phyloP scores from a whole-genome alignment of 2,329 filamentous ascomycete species.

The Colletotrichum incanum region DNA sequence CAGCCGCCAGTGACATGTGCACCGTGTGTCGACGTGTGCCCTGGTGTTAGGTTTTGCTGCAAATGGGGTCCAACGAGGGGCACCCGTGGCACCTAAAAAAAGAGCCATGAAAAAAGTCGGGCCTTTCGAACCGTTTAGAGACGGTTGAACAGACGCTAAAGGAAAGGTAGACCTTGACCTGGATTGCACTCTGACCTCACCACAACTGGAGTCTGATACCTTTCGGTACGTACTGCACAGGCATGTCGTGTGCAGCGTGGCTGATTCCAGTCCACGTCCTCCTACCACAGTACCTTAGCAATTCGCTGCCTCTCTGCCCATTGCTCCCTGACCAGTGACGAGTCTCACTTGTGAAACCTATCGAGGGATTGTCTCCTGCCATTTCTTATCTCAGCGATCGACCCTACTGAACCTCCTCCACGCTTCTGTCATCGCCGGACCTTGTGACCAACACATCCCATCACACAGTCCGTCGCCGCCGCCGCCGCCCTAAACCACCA shows the following conservation, averaged over 20 bases:
- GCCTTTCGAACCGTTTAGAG: neutral
- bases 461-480: conserved; percentile 39
- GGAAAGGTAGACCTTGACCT: conserved; percentile 5
- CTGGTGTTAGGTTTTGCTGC: conserved; percentile 18
- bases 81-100: conserved; percentile 41
- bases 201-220: neutral
- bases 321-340: conserved; percentile 27
- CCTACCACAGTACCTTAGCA: neutral
- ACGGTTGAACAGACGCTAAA: conserved; percentile 18
- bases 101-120: conserved; percentile 10
- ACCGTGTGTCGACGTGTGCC: neutral
- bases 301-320: neutral
- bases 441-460: conserved; percentile 42
- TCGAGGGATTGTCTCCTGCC: conserved; percentile 23
- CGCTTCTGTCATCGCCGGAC: conserved; percentile 41
- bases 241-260: conserved; percentile 4
- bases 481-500: conserved; percentile 28
- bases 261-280: conserved; percentile 6
- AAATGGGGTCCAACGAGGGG: conserved; percentile 32
- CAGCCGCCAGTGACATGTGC: conserved; percentile 3
- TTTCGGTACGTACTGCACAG: conserved; percentile 8
- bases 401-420: conserved; percentile 33
- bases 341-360: conserved; percentile 38
- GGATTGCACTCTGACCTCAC: conserved; percentile 23
- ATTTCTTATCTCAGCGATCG: conserved; percentile 41